phyloP scores from a whole-genome alignment of 352 stramenopile genomes.

The Globisporangium abappressorium region DNA sequence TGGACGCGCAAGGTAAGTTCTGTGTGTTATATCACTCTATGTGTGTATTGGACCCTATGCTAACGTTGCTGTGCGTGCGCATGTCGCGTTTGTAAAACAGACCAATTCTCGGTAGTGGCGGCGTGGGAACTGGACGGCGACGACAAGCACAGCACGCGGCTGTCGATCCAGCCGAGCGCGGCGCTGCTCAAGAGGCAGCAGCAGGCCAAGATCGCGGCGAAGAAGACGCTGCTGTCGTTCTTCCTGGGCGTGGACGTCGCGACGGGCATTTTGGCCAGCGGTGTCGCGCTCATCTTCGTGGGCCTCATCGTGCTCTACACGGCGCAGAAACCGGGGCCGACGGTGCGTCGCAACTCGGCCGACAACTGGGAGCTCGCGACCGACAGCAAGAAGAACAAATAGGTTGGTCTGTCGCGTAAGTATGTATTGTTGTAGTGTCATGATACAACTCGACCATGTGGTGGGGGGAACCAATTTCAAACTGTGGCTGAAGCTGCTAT shows the following conservation, averaged over 20 bases:
- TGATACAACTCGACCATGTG: neutral
- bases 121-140: constrained; percentile 52
- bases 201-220: constrained; percentile 11
- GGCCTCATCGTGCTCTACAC: constrained; percentile 52
- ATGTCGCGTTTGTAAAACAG: constrained; percentile 17
- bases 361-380: constrained; percentile 14
- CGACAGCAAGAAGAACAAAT: constrained; percentile 12
- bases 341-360: constrained; percentile 5
- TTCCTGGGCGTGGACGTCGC: constrained; percentile 11
- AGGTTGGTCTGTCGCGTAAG: neutral
- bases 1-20: constrained; percentile 24
- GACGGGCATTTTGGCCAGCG: constrained; percentile 44
- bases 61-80: neutral
- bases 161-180: constrained; percentile 44
- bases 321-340: constrained; percentile 28
- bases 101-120: constrained; percentile 50
- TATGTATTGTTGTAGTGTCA: neutral
- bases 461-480: neutral
- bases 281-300: constrained; percentile 42
- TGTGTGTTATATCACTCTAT: neutral
- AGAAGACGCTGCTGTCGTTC: neutral
- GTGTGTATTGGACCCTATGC: neutral
- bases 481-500: no score
- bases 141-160: constrained; percentile 27
- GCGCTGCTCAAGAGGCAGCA: constrained; percentile 2